Percentiles rank a stretch among this genome's conserved stretches.
Evolutionary conservation across 78 protist species (phyloP).

Genomic region (Dictyostelium capitatum): DNA sequence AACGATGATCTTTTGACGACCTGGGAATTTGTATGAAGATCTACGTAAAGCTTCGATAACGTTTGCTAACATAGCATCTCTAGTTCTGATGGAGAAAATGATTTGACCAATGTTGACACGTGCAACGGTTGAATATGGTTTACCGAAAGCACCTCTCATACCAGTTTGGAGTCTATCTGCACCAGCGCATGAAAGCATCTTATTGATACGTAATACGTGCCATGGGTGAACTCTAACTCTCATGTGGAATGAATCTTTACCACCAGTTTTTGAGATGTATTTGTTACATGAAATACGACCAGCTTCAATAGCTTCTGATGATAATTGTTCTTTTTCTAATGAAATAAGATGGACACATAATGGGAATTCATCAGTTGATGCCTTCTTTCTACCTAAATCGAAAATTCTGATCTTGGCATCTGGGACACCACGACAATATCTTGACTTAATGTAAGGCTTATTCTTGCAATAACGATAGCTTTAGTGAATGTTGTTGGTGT

Average conservation of each 20-base stretch:
- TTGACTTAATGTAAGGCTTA: constrained; percentile 99
- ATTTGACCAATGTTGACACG: constrained; percentile 99
- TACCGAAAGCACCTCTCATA: constrained; percentile 99
- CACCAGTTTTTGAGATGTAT: constrained; percentile 97
- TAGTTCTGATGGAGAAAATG: constrained; percentile 97
- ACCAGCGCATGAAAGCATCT: constrained; percentile 99
- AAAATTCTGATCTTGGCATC: constrained; percentile 95
- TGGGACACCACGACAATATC: constrained; percentile 99
- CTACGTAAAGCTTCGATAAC: constrained; percentile 99
- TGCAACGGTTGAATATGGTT: constrained; percentile 98
- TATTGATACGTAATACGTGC: constrained; percentile 99
- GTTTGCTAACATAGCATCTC: constrained; percentile 82
- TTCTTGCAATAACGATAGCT: no score
- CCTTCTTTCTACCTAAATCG: constrained; percentile 99
- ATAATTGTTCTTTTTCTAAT: constrained; percentile 98
- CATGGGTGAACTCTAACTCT: constrained; percentile 99
- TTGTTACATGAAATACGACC: constrained; percentile 99
- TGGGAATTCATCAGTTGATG: constrained; percentile 98
- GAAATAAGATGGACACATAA: constrained; percentile 98
- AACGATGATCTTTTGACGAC: constrained; percentile 97
- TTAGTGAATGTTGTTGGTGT: no score
- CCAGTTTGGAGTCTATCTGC: constrained; percentile 99
- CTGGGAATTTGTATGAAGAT: constrained; percentile 99
- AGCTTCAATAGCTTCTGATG: constrained; percentile 99
- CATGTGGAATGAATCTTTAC: constrained; percentile 99